These are phyloP conservation scores for Pleomassaria siparia DNA, from an alignment of 2,329 filamentous ascomycete genomes.

Conservation along the genomic window DNA sequence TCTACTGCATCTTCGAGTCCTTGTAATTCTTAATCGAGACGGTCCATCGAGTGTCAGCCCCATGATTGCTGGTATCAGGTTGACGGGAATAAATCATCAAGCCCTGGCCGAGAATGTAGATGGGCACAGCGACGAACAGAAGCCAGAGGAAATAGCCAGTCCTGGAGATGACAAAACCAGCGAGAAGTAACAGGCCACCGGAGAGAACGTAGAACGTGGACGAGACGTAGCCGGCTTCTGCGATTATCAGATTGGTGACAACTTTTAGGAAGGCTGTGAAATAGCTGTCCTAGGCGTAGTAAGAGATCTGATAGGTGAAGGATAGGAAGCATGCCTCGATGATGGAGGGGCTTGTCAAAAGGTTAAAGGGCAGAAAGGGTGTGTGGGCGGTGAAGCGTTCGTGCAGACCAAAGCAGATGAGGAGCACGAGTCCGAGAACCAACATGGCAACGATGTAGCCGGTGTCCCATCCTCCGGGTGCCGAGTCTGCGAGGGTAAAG, in stretches of 20 bases:
- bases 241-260: conserved; percentile 30
- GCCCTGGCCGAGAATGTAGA: conserved; percentile 21
- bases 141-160: conserved; percentile 23
- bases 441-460: conserved; percentile 40
- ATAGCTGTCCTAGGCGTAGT: conserved; percentile 39
- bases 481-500: conserved; percentile 53
- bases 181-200: conserved; percentile 13
- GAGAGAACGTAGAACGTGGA: conserved; percentile 35
- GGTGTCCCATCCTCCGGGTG: conserved; percentile 22
- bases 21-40: not conserved
- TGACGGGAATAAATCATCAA: conserved; percentile 34
- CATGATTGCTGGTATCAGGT: conserved; percentile 39
- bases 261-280: conserved; percentile 44
- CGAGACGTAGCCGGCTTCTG: conserved; percentile 35
- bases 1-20: not conserved
- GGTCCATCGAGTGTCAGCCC: not conserved
- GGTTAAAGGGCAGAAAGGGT: conserved; percentile 45
- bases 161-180: conserved; percentile 14
- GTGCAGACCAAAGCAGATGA: conserved; percentile 38
- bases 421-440: conserved; percentile 34
- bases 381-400: conserved; percentile 41
- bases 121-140: conserved; percentile 20
- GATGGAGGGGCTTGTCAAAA: conserved; percentile 41
- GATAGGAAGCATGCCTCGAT: conserved; percentile 54
- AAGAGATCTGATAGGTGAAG: conserved; percentile 30